phyloP scores from a whole-genome alignment of 2,329 filamentous ascomycete species.

The Phaeophleospora eucalypticola region DNA sequence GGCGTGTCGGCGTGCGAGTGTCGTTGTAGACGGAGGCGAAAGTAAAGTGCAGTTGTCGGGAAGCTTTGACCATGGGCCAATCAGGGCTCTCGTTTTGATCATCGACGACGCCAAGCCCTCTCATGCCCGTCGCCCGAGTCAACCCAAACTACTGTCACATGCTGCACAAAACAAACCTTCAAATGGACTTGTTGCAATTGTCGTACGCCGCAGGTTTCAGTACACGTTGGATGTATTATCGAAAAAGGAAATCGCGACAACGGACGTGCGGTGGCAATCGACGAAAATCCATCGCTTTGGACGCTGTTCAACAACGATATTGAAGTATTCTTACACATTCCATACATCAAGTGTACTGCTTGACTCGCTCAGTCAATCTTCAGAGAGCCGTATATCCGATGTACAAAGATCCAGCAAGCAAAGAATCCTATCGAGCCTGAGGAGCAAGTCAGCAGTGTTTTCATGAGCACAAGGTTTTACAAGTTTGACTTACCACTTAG shows the following conservation, averaged over 20 bases:
- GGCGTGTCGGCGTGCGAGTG: background rate
- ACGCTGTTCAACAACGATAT: background rate
- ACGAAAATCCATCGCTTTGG: background rate
- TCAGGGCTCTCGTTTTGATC: background rate
- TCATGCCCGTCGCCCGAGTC: background rate
- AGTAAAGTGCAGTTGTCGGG: background rate
- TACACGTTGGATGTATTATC: too few species aligned
- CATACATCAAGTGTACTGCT: background rate
- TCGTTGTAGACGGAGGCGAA: background rate
- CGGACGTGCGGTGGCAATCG: too few species aligned
- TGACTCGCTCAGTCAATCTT: constrained; percentile 72
- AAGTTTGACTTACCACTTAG: constrained; percentile 71
- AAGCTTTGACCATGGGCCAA: background rate
- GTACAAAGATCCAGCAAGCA: constrained; percentile 88
- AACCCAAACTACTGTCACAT: background rate
- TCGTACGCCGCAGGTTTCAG: too few species aligned
- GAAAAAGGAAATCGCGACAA: too few species aligned
- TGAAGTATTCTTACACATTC: constrained; percentile 1
- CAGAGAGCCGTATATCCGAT: constrained; percentile 94
- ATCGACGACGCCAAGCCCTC: background rate
- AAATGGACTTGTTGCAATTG: too few species aligned
- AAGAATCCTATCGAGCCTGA: constrained; percentile 93
- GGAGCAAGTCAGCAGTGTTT: constrained; percentile 15
- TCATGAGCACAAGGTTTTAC: background rate
- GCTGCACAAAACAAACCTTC: background rate